These are phyloP conservation scores for Tuber borchii DNA, from an alignment of 495 filamentous ascomycete species.

Conservation along the genomic window DNA sequence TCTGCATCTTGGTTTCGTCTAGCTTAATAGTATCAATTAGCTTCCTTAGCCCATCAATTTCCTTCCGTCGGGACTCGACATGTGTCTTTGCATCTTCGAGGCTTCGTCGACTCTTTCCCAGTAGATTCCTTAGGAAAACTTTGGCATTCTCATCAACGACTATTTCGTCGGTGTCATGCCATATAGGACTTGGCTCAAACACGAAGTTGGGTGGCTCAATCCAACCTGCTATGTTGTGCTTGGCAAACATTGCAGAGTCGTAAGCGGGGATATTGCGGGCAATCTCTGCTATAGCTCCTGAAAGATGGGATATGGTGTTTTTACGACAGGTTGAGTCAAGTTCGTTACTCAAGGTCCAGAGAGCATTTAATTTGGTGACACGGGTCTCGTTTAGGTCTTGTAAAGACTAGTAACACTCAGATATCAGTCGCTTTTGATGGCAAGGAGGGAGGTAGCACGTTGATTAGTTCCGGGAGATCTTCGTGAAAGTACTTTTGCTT, in stretches of 20 bases:
- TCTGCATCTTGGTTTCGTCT: constrained; percentile 32
- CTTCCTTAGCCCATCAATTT: constrained; percentile 68
- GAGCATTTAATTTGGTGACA: constrained; percentile 67
- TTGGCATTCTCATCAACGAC: constrained; percentile 75
- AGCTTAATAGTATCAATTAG: constrained; percentile 59
- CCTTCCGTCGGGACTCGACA: constrained; percentile 71
- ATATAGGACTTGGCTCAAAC: constrained; percentile 94
- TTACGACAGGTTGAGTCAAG: constrained; percentile 70
- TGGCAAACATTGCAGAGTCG: constrained; percentile 94
- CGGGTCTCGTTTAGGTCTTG: constrained; percentile 91
- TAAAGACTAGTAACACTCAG: constrained; percentile 50
- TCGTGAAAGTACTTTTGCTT: constrained; percentile 96
- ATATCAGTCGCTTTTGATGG: neutral
- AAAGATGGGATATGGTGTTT: constrained; percentile 62
- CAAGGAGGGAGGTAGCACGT: constrained; percentile 51
- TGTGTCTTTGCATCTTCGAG: constrained; percentile 71
- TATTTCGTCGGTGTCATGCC: constrained; percentile 88
- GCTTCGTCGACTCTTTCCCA: constrained; percentile 81
- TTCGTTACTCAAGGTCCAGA: constrained; percentile 73
- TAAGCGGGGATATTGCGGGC: constrained; percentile 78
- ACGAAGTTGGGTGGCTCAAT: constrained; percentile 73
- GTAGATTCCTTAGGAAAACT: constrained; percentile 81
- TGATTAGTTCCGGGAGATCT: constrained; percentile 87
- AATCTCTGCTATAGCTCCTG: constrained; percentile 70
- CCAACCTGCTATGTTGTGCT: constrained; percentile 75